Base-by-base conservation (phyloP, 768 basidiomycete species). In the Hemileccinum rubropunctum region DNA sequence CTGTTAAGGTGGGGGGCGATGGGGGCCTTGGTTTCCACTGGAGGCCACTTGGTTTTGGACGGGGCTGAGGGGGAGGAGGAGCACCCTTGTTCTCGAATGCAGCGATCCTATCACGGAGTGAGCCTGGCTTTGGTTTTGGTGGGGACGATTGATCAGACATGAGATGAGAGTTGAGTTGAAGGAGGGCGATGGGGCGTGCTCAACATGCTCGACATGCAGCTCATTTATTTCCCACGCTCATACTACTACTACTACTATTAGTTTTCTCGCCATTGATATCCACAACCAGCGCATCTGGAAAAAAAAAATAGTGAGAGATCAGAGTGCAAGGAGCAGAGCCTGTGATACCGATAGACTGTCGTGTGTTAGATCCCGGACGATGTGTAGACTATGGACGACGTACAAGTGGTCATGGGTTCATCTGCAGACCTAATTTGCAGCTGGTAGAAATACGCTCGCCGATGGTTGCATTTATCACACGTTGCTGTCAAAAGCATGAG, bases 391-490 rank as follows among this genome's bases (percentile, higher is more conserved):
- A 7, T 18, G 20, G 42, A 21, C 50, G 50, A 51, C 63, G 54
- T 38, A 68, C 64, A 65, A 7, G 56, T 58, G 21, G 88, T 92
- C 91, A 92, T 93, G 14, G 89, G 90, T 62, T 94, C 91, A 63
- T 93, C 91, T 0, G 91, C 91, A 58, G 91, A 95, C 39, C 95
- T 74, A 53, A 98, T 99, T 66, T 99, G 97, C 13, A 98, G 74
- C 73, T 98, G 94, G 64, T 94, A 91, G 71, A 90, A 99, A 69
- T 94, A 98, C 5, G 97, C 95, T 42, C 84, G 74, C 40, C 80
- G 76, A 63, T 86, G 75, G 62, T 95, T 94, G 66, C 95, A 99
- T 58, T 93, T 92, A 42, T 75, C 76, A 61, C 82, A 83, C 8
- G 70, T 74, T 14, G 81, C 82, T 84, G 49, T 0, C 17, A 42